These are phyloP conservation scores for Penicillium brevicompactum DNA, from an alignment of 2,329 filamentous ascomycete genomes.

Conservation along the genomic window DNA sequence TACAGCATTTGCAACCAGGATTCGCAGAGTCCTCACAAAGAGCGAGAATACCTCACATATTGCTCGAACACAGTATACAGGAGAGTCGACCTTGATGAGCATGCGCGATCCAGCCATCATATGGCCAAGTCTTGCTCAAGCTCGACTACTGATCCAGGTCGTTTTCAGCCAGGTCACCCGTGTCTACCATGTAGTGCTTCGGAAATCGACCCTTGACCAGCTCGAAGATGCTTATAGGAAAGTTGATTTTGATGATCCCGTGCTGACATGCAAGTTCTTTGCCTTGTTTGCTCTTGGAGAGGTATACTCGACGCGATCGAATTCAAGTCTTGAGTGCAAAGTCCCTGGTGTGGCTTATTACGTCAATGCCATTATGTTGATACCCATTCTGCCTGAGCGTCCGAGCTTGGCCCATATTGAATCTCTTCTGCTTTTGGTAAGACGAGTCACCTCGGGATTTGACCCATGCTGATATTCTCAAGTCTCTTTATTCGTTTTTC, in stretches of 20 bases:
- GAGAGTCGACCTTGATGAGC: constrained; percentile 17
- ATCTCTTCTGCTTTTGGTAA: constrained; percentile 37
- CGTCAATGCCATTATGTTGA: constrained; percentile 35
- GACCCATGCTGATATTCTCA: constrained; percentile 1
- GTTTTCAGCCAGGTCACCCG: constrained; percentile 31
- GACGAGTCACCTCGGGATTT: neutral
- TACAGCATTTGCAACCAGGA: constrained; percentile 30
- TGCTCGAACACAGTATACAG: constrained; percentile 25
- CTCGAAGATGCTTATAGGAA: constrained; percentile 32
- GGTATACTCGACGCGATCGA: constrained; percentile 40
- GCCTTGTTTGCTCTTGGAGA: constrained; percentile 45
- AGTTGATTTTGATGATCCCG: constrained; percentile 20
- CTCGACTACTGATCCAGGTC: constrained; percentile 30
- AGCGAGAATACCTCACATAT: constrained; percentile 23
- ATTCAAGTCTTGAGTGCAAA: constrained; percentile 14
- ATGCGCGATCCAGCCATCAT: constrained; percentile 16
- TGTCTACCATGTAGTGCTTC: constrained; percentile 32
- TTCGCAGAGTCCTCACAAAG: constrained; percentile 29
- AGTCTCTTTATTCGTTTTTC: constrained; percentile 28
- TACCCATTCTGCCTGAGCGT: constrained; percentile 43
- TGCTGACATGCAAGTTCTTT: constrained; percentile 45
- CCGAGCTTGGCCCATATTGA: constrained; percentile 45
- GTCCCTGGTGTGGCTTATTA: constrained; percentile 46
- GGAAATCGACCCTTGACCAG: constrained; percentile 36
- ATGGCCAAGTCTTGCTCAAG: constrained; percentile 30